A percentile compares a stretch with the other conserved stretches of the same genome.
These are phyloP conservation scores for Eucalyptus curtisii DNA, from an alignment of 345 rosid genomes.

Conservation along the genomic window DNA sequence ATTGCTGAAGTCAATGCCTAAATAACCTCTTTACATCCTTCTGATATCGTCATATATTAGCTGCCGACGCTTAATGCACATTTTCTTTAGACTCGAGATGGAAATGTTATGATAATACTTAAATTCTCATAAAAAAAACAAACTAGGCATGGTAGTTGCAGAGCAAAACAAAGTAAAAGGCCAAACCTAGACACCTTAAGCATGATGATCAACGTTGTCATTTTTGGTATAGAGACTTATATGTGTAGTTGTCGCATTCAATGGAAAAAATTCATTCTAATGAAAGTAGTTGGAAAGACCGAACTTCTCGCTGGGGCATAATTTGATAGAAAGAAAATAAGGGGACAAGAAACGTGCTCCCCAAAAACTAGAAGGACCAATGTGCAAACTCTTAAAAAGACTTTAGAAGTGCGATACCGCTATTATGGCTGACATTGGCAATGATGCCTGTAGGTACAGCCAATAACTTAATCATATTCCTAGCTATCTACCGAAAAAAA, in stretches of 20 bases:
- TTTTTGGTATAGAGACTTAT: background rate
- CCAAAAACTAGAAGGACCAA: background rate
- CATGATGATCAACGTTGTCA: background rate
- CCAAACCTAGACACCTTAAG: background rate
- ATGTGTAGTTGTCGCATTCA: background rate
- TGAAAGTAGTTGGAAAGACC: background rate
- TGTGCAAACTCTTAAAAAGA: background rate
- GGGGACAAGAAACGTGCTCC: background rate
- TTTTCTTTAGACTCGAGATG: background rate
- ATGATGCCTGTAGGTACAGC: background rate
- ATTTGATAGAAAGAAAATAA: background rate
- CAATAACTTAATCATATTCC: background rate
- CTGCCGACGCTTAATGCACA: background rate
- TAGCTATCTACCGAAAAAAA: background rate
- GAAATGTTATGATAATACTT: background rate
- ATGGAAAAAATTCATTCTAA: background rate
- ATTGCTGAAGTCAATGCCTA: background rate
- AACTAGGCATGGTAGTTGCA: background rate
- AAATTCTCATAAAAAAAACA: background rate
- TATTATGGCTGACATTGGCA: background rate
- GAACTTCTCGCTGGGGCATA: background rate
- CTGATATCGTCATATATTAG: background rate
- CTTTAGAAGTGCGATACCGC: background rate
- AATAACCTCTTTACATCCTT: background rate
- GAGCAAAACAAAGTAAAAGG: background rate